phyloP scores from a whole-genome alignment of 176 grass and related monocot genomes.

The Oropetium thomaeum region DNA sequence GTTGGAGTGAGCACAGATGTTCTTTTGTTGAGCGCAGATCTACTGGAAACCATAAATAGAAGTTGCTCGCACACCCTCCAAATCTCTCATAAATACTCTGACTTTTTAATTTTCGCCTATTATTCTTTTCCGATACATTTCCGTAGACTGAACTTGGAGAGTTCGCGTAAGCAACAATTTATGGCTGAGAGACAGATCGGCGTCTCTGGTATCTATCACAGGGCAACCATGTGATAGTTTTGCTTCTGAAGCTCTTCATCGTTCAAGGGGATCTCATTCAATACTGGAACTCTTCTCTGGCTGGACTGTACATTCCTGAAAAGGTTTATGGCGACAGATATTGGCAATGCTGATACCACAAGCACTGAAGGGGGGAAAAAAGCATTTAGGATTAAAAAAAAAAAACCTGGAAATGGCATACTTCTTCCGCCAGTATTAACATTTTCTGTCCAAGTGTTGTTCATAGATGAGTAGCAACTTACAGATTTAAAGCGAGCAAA shows the following conservation, averaged over 20 bases:
- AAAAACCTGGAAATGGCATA: no score
- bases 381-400: no score
- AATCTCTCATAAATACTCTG: background rate
- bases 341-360: background rate
- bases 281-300: background rate
- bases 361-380: no score
- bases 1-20: conserved; percentile 7
- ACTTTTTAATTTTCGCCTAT: no score
- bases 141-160: no score
- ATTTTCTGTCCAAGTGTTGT: no score
- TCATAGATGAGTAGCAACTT: no score
- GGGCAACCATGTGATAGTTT: background rate
- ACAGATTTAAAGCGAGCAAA: no score
- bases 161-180: no score
- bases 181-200: no score
- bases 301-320: background rate
- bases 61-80: conserved; percentile 5
- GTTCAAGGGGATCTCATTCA: conserved; percentile 1
- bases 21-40: conserved; percentile 27
- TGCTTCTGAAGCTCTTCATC: background rate
- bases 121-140: no score
- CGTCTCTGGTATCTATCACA: background rate
- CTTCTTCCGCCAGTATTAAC: no score
- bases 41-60: conserved; percentile 28
- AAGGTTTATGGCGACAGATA: background rate